A percentile compares a stretch with the other conserved stretches of the same genome.
These are phyloP conservation scores for Magnusiomyces tetraspermus DNA, from an alignment of 1,139 yeast genomes.

Conservation along the genomic window DNA sequence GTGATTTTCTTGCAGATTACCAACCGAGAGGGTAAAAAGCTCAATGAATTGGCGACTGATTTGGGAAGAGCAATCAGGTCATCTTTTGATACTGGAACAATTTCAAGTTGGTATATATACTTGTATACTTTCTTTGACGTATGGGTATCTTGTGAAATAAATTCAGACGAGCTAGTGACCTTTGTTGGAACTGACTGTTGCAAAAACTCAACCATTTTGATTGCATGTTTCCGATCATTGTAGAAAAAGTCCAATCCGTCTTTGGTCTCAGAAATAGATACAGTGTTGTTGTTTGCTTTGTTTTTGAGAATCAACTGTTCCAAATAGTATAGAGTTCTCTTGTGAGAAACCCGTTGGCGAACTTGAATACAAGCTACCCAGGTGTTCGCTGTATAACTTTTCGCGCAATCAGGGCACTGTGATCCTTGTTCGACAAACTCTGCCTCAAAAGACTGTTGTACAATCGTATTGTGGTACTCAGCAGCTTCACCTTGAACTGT, in stretches of 20 bases:
- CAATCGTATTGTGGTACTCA: constrained; percentile 67
- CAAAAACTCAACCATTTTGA: constrained; percentile 86
- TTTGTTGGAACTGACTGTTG: constrained; percentile 76
- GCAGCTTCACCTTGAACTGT: constrained; percentile 92
- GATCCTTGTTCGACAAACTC: constrained; percentile 87
- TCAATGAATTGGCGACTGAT: constrained; percentile 71
- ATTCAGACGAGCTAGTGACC: constrained; percentile 32
- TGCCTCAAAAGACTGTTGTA: constrained; percentile 93
- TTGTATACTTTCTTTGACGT: constrained; percentile 81
- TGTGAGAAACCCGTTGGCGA: constrained; percentile 94
- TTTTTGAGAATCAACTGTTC: constrained; percentile 92
- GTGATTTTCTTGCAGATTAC: constrained; percentile 79
- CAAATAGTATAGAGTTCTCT: constrained; percentile 88
- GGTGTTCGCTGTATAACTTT: constrained; percentile 88
- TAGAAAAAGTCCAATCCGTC: constrained; percentile 95
- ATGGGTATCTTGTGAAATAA: constrained; percentile 84
- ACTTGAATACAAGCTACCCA: constrained; percentile 99
- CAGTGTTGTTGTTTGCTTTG: constrained; percentile 88
- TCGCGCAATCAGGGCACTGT: constrained; percentile 98
- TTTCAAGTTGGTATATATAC: constrained; percentile 84
- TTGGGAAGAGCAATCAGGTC: constrained; percentile 89
- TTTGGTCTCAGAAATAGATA: constrained; percentile 80
- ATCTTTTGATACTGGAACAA: constrained; percentile 94
- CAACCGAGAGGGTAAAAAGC: constrained; percentile 43
- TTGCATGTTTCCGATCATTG: constrained; percentile 80